A percentile compares a stretch with the other conserved stretches of the same genome.
Conservation (phyloP, 1,284 basidiomycete genomes). For the Ganoderma lingzhi region DNA sequence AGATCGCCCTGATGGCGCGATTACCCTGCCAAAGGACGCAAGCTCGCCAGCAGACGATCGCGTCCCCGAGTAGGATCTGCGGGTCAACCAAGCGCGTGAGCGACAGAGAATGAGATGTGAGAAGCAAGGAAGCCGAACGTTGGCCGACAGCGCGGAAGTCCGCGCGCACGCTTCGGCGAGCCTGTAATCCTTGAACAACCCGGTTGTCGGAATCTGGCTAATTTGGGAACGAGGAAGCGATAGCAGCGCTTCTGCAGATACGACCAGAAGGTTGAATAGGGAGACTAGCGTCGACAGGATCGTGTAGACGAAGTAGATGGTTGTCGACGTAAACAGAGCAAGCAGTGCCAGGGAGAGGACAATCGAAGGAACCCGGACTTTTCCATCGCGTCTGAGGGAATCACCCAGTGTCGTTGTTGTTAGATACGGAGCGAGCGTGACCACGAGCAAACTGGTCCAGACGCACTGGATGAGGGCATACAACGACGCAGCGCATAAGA, state of each 20-base stretch:
- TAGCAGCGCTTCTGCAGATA: not conserved
- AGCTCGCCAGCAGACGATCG: conserved; percentile 7
- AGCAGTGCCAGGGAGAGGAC: not conserved
- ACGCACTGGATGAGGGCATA: not conserved
- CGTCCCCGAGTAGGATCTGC: not conserved
- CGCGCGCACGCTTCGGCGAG: not conserved
- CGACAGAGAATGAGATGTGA: not conserved
- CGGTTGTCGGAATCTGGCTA: not conserved
- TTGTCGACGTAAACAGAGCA: not conserved
- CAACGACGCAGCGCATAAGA: not conserved
- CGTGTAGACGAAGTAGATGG: not conserved
- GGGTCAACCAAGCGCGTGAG: no score
- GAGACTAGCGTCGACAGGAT: not conserved
- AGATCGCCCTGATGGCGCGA: not conserved
- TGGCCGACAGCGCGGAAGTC: not conserved
- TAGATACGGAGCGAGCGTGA: no score
- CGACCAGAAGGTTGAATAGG: not conserved
- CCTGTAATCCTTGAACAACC: not conserved
- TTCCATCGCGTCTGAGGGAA: no score
- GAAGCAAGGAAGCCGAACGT: not conserved
- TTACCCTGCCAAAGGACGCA: not conserved
- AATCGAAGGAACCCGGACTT: not conserved
- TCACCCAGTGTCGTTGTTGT: no score
- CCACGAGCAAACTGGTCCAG: no score
- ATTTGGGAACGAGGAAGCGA: not conserved